These are phyloP conservation scores for Samsoniella hepiali DNA, from an alignment of 2,329 filamentous ascomycete genomes.

Conservation along the genomic window DNA sequence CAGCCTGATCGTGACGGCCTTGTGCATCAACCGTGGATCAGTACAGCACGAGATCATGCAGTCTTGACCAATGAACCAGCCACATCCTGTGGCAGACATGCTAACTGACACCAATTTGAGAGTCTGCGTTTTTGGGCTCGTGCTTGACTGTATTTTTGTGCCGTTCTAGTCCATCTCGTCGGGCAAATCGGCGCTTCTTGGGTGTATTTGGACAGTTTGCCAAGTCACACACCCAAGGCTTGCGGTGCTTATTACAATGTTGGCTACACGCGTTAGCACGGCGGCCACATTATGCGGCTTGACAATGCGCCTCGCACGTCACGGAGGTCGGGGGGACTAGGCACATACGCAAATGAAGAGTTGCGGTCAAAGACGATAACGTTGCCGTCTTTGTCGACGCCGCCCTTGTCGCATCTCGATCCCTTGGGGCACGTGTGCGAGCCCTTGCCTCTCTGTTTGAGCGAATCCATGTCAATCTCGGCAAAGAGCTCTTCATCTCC, in stretches of 20 bases:
- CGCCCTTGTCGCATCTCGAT: conserved; percentile 38
- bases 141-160: conserved; percentile 41
- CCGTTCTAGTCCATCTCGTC: conserved; percentile 41
- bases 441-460: conserved; percentile 40
- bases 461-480: conserved; percentile 38
- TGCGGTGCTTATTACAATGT: conserved; percentile 43
- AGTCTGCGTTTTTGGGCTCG: conserved; percentile 22
- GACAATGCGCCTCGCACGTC: neutral
- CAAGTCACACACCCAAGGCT: conserved; percentile 39
- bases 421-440: conserved; percentile 37
- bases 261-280: conserved; percentile 31
- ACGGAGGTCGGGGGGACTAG: neutral
- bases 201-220: conserved; percentile 40
- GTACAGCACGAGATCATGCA: conserved; percentile 4
- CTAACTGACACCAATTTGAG: conserved; percentile 4
- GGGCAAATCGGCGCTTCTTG: conserved; percentile 41
- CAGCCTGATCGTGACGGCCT: neutral
- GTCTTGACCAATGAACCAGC: neutral
- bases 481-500: conserved; percentile 36
- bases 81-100: neutral
- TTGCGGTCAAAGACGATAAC: conserved; percentile 41
- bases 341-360: conserved; percentile 38
- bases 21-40: neutral
- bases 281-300: neutral
- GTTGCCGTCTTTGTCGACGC: conserved; percentile 37